phyloP scores from a whole-genome alignment of 768 basidiomycete genomes.

The Rubroboletus pulcherrimus region DNA sequence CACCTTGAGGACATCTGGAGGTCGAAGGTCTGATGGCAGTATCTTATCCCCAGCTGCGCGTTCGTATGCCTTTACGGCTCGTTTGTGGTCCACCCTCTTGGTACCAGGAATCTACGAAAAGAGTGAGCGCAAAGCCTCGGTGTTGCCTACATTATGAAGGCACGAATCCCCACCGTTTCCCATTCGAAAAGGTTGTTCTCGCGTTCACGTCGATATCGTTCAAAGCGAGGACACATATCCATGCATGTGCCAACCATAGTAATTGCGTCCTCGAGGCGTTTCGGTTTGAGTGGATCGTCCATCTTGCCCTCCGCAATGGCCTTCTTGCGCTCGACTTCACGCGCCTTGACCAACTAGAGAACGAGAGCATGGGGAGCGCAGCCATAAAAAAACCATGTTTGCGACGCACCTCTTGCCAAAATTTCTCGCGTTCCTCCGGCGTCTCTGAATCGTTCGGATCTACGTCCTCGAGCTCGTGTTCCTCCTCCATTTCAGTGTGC shows the following conservation, averaged over 20 bases:
- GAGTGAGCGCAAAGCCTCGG: constrained; percentile 32
- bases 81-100: constrained; percentile 79
- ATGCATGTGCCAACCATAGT: constrained; percentile 89
- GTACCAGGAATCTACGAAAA: constrained; percentile 67
- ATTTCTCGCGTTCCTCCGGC: constrained; percentile 60
- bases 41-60: constrained; percentile 92
- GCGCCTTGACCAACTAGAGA: constrained; percentile 63
- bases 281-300: constrained; percentile 78
- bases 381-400: constrained; percentile 7
- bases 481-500: constrained; percentile 34
- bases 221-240: constrained; percentile 95
- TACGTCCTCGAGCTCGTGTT: constrained; percentile 24
- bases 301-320: constrained; percentile 84
- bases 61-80: constrained; percentile 93
- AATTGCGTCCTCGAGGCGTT: constrained; percentile 84
- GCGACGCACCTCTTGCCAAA: constrained; percentile 65
- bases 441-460: constrained; percentile 55
- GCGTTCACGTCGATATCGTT: constrained; percentile 84
- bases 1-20: constrained; percentile 79
- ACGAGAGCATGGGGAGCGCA: constrained; percentile 21
- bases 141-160: neutral
- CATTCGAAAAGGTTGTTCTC: constrained; percentile 84
- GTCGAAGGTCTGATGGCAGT: constrained; percentile 87
- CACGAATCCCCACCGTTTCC: constrained; percentile 62
- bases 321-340: constrained; percentile 65